Percentiles rank a stretch among this genome's conserved stretches.
Conservation (phyloP, 495 filamentous ascomycete species). For the Aspergillus egyptiacus region DNA sequence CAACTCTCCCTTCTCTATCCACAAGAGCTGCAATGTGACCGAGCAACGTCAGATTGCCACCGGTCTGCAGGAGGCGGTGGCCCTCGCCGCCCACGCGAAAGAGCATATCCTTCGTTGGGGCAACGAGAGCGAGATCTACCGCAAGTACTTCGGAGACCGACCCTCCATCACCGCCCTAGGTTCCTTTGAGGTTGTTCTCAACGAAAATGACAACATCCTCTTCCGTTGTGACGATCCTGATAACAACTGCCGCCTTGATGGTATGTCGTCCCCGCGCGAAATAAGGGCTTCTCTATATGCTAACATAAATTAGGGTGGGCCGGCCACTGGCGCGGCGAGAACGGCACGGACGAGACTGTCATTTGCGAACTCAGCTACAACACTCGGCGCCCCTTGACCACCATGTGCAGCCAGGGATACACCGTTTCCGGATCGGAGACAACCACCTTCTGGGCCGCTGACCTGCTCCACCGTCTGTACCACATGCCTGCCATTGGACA, state of each 20-base stretch:
- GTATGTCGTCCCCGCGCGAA: conserved; percentile 17
- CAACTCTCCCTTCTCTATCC: conserved; percentile 39
- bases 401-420: conserved; percentile 50
- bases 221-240: conserved; percentile 58
- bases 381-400: conserved; percentile 42
- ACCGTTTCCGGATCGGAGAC: conserved; percentile 40
- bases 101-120: conserved; percentile 44
- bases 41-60: conserved; percentile 40
- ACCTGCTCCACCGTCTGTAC: conserved; percentile 52
- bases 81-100: conserved; percentile 44
- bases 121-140: conserved; percentile 45
- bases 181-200: conserved; percentile 46
- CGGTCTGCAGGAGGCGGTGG: conserved; percentile 44
- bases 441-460: conserved; percentile 52
- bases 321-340: conserved; percentile 55
- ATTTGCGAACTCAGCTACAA: conserved; percentile 53
- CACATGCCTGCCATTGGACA: conserved; percentile 52
- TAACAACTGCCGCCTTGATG: conserved; percentile 46
- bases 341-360: conserved; percentile 54
- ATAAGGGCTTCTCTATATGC: not conserved
- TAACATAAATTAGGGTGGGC: conserved; percentile 38
- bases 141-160: conserved; percentile 52
- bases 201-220: conserved; percentile 38
- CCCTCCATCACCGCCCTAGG: conserved; percentile 46
- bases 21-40: conserved; percentile 51